These are phyloP conservation scores for Aechmea fasciata DNA, from an alignment of 176 grass and related monocot genomes.

Conservation along the genomic window DNA sequence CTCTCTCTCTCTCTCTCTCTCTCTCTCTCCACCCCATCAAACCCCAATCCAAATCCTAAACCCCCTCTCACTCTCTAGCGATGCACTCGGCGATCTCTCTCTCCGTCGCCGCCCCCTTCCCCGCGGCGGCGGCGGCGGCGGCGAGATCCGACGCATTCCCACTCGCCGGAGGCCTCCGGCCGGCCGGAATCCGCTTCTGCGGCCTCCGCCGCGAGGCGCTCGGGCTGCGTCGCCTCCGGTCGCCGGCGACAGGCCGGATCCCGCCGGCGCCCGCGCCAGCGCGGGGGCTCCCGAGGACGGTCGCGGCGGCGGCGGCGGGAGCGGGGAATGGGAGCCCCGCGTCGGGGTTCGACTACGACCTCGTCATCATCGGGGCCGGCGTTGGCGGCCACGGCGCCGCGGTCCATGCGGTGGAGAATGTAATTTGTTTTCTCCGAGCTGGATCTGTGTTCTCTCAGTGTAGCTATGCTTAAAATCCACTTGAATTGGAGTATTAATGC, in stretches of 20 bases:
- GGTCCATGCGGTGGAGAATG: slow-evolving; percentile 84
- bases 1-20: neutral
- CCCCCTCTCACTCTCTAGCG: neutral
- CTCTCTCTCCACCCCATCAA: neutral
- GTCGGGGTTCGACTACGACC: slow-evolving; percentile 61
- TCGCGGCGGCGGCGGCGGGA: slow-evolving; percentile 16
- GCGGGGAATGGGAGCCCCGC: slow-evolving; percentile 34
- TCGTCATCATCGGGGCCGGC: slow-evolving; percentile 77
- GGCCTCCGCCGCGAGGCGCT: slow-evolving; percentile 35
- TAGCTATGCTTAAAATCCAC: neutral
- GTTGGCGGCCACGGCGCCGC: slow-evolving; percentile 79
- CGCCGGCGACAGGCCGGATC: slow-evolving; percentile 13
- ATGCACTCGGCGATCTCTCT: slow-evolving; percentile 40
- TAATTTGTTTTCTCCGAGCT: slow-evolving; percentile 6
- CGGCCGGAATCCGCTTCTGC: slow-evolving; percentile 26
- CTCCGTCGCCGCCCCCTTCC: slow-evolving; percentile 18
- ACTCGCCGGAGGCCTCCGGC: neutral
- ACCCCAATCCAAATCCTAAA: neutral
- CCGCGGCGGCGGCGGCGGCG: slow-evolving; percentile 10
- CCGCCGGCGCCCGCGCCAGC: slow-evolving; percentile 15
- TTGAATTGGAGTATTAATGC: neutral
- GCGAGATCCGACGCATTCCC: neutral
- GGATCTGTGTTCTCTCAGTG: neutral
- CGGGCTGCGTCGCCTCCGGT: slow-evolving; percentile 10
- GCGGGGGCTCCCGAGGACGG: slow-evolving; percentile 8